These are phyloP conservation scores for Pseudogymnoascus sp. DNA, from an alignment of 2,329 filamentous ascomycete species.

Conservation along the genomic window DNA sequence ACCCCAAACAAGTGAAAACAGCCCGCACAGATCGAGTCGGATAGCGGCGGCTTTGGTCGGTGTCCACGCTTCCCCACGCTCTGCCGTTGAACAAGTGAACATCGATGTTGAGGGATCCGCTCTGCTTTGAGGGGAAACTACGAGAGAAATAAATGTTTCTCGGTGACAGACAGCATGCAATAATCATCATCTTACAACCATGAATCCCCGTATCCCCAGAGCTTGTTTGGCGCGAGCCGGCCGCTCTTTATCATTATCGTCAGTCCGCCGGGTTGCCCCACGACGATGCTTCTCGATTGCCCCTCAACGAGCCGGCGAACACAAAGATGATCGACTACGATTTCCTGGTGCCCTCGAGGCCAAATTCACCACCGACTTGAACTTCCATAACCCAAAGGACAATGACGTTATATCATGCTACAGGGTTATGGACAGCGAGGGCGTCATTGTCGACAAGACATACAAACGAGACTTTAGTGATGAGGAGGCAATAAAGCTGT, in stretches of 20 bases:
- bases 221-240: constrained; percentile 8
- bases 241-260: constrained; percentile 5
- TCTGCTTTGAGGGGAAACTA: constrained; percentile 10
- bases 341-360: constrained; percentile 96
- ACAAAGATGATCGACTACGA: constrained; percentile 24
- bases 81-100: constrained; percentile 3
- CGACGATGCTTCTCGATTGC: constrained; percentile 5
- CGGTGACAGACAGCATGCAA: constrained; percentile 5
- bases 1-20: not conserved
- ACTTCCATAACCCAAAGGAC: constrained; percentile 66
- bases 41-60: constrained; percentile 7
- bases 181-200: constrained; percentile 9
- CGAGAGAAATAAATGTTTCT: constrained; percentile 7
- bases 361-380: constrained; percentile 74
- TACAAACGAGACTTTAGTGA: constrained; percentile 60
- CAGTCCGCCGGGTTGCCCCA: constrained; percentile 6
- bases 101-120: constrained; percentile 7
- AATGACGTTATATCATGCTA: constrained; percentile 80
- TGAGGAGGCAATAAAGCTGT: constrained; percentile 50
- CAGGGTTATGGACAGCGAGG: constrained; percentile 83
- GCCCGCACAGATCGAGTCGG: not conserved
- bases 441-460: constrained; percentile 67
- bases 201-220: constrained; percentile 4
- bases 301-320: not conserved
- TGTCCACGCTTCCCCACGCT: constrained; percentile 8